phyloP scores from a whole-genome alignment of 2,329 filamentous ascomycete genomes.

The Aspergillus bombycis region DNA sequence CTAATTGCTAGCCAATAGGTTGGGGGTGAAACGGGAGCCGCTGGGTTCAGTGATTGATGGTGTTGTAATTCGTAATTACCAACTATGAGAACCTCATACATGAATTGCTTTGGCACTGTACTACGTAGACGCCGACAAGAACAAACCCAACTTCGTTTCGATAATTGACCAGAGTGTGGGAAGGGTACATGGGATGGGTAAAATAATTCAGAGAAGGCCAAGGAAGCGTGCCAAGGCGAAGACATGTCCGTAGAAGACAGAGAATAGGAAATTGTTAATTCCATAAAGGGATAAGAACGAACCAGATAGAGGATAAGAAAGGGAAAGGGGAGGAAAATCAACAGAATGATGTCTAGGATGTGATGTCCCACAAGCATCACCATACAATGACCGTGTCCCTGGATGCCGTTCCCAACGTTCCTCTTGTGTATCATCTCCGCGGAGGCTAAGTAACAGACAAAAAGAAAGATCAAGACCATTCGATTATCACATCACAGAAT shows the following conservation, averaged over 20 bases:
- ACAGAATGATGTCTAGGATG: constrained; percentile 22
- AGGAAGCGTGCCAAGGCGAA: constrained; percentile 1
- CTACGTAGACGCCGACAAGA: neutral
- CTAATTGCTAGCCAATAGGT: neutral
- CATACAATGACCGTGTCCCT: constrained; percentile 29
- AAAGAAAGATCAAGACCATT: constrained; percentile 41
- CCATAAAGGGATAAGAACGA: constrained; percentile 24
- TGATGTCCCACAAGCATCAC: constrained; percentile 29
- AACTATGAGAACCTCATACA: neutral
- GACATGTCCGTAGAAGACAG: neutral
- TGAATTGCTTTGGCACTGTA: neutral
- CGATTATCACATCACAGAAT: constrained; percentile 41
- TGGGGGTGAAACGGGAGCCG: neutral
- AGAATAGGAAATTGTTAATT: constrained; percentile 19
- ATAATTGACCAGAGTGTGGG: neutral
- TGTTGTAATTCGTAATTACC: neutral
- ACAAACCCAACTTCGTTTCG: constrained; percentile 5
- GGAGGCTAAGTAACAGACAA: constrained; percentile 39
- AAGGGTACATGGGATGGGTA: neutral
- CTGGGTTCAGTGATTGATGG: neutral
- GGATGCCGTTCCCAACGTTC: constrained; percentile 32
- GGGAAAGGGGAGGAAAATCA: constrained; percentile 22
- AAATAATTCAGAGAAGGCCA: neutral
- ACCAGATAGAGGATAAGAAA: constrained; percentile 23
- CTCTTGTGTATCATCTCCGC: constrained; percentile 39